phyloP scores from a whole-genome alignment of 768 basidiomycete species.

The Agaricus bisporus region DNA sequence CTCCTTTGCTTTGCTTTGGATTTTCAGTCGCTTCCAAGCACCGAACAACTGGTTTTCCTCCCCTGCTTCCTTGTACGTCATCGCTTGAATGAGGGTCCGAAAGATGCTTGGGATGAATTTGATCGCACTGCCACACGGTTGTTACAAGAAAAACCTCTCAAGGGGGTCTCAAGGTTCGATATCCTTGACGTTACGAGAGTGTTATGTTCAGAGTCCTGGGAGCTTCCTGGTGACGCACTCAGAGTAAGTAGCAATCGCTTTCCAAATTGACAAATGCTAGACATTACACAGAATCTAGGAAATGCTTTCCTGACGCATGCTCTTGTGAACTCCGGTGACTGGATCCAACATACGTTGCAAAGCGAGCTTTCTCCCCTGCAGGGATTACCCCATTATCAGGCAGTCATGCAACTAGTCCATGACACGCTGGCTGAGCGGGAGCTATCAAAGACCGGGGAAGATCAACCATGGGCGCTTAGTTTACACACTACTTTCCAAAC shows the following conservation, averaged over 20 bases:
- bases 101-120: slow-evolving; percentile 5
- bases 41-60: neutral
- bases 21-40: neutral
- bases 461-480: no score
- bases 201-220: slow-evolving; percentile 8
- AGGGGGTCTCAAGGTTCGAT: slow-evolving; percentile 1
- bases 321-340: neutral
- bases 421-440: no score
- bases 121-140: neutral
- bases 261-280: neutral
- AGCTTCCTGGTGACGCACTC: neutral
- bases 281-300: slow-evolving; percentile 1
- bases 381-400: slow-evolving; percentile 1
- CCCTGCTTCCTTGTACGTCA: slow-evolving; percentile 4
- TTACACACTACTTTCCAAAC: slow-evolving; percentile 18
- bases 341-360: neutral
- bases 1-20: neutral
- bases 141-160: slow-evolving; percentile 2
- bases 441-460: neutral
- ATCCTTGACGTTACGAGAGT: neutral
- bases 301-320: neutral
- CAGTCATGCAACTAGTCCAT: neutral
- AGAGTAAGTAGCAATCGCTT: neutral
- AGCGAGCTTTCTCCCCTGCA: neutral
- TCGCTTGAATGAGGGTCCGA: slow-evolving; percentile 7